Percentiles rank a stretch among this genome's conserved stretches.
These are phyloP conservation scores for Eimeria sp. DNA, from an alignment of 169 alveolate genomes.

Conservation along the genomic window DNA sequence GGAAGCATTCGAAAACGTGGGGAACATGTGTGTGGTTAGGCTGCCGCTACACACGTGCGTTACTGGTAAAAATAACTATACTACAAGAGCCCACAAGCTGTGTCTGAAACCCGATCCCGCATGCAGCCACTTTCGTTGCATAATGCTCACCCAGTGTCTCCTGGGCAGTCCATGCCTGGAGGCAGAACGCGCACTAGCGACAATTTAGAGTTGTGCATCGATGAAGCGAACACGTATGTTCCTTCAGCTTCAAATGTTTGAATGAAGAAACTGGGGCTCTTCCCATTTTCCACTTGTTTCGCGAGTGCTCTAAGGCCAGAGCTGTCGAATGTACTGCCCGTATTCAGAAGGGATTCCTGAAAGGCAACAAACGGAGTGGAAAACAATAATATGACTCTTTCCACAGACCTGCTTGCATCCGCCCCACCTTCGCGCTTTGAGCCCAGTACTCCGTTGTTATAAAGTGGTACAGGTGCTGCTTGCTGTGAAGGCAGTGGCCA, in stretches of 20 bases:
- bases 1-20: neutral
- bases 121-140: neutral
- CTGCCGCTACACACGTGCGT: neutral
- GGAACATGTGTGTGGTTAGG: neutral
- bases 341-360: slow-evolving; percentile 86
- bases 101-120: neutral
- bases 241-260: slow-evolving; percentile 64
- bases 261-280: slow-evolving; percentile 28
- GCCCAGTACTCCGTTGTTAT: neutral
- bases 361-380: neutral
- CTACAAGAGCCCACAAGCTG: neutral
- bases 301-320: slow-evolving; percentile 33
- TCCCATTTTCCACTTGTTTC: neutral
- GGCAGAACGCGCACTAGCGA: slow-evolving; percentile 48
- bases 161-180: slow-evolving; percentile 68
- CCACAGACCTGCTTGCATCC: neutral
- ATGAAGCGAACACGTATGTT: slow-evolving; percentile 49
- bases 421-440: neutral
- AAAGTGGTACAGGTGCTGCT: neutral
- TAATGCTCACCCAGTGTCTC: slow-evolving; percentile 54
- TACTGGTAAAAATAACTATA: neutral
- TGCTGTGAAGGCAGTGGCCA: neutral
- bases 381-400: no score
- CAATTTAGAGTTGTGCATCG: slow-evolving; percentile 35
- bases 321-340: slow-evolving; percentile 86